phyloP scores from a whole-genome alignment of 116 monocot genomes.

The Papilionanthe hybrid region DNA sequence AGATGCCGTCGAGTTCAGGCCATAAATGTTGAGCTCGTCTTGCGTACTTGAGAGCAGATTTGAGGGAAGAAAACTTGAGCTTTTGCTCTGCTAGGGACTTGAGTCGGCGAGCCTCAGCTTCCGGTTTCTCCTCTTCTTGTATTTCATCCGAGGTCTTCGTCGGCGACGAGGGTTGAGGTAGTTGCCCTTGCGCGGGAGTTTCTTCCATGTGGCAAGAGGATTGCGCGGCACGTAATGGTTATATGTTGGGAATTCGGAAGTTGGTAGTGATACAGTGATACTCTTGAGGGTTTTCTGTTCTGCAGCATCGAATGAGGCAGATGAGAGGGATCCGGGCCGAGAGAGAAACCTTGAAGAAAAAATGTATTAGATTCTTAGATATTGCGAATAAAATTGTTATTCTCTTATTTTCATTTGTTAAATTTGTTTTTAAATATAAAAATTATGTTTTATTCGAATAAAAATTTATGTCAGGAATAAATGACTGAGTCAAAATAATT shows the following conservation, averaged over 20 bases:
- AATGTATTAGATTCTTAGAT: too few relatives aligned
- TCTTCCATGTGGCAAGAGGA: constrained; percentile 1
- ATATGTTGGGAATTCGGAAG: not conserved
- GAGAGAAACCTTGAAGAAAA: too few relatives aligned
- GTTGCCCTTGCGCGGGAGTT: not conserved
- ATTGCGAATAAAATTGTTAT: too few relatives aligned
- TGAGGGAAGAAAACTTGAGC: constrained; percentile 28
- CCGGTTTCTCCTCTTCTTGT: constrained; percentile 11
- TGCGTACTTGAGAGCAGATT: constrained; percentile 71
- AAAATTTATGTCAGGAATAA: too few relatives aligned
- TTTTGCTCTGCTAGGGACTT: constrained; percentile 49
- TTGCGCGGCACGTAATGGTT: not conserved
- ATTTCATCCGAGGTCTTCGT: not conserved
- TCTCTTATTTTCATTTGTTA: too few relatives aligned
- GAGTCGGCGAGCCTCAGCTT: constrained; percentile 32
- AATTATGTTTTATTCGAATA: too few relatives aligned
- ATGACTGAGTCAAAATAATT: too few relatives aligned
- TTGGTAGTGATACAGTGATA: too few relatives aligned
- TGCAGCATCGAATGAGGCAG: too few relatives aligned
- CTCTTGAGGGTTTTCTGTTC: too few relatives aligned
- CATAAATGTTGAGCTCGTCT: constrained; percentile 50
- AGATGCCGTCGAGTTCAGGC: constrained; percentile 34
- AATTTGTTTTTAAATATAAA: too few relatives aligned
- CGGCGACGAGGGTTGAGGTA: not conserved
- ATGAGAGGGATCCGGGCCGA: too few relatives aligned